Percentiles rank a stretch among this genome's conserved stretches.
These are phyloP conservation scores for Ascodesmis nigricans DNA, from an alignment of 495 filamentous ascomycete species.

Conservation along the genomic window DNA sequence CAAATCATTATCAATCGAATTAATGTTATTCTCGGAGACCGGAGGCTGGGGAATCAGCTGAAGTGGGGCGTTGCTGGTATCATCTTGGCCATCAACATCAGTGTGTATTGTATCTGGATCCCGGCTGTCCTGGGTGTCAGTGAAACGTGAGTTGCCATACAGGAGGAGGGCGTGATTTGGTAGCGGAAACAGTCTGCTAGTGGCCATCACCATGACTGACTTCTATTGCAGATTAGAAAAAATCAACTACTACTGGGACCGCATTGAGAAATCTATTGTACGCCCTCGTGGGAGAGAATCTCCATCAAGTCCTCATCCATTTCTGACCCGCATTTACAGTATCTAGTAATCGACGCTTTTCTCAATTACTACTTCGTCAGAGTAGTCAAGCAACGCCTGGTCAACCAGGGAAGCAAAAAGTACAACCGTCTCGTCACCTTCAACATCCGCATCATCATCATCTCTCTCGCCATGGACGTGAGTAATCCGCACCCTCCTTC, in stretches of 20 bases:
- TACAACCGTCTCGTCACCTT: slow-evolving; percentile 29
- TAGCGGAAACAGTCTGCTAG: no score
- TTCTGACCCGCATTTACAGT: no score
- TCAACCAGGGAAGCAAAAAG: slow-evolving; percentile 28
- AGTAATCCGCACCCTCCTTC: neutral
- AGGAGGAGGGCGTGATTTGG: neutral
- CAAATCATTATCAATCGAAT: slow-evolving; percentile 32
- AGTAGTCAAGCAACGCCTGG: slow-evolving; percentile 26
- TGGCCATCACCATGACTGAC: slow-evolving; percentile 25
- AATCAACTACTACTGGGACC: slow-evolving; percentile 26
- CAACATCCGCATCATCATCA: slow-evolving; percentile 29
- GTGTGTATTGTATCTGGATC: slow-evolving; percentile 30
- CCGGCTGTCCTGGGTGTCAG: slow-evolving; percentile 25
- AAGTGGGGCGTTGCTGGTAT: slow-evolving; percentile 26
- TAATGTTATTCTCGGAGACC: slow-evolving; percentile 23
- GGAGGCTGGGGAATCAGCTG: slow-evolving; percentile 13
- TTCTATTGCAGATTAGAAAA: neutral
- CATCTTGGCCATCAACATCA: slow-evolving; percentile 27
- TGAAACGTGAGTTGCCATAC: slow-evolving; percentile 7
- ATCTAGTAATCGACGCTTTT: slow-evolving; percentile 26
- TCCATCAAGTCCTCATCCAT: no score
- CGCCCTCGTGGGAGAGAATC: no score
- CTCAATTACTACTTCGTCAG: slow-evolving; percentile 31
- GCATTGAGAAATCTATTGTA: slow-evolving; percentile 28
- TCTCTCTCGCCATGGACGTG: slow-evolving; percentile 31